Conservation (phyloP, 164 flowering plant genomes). For the Tetracentron sinense region DNA sequence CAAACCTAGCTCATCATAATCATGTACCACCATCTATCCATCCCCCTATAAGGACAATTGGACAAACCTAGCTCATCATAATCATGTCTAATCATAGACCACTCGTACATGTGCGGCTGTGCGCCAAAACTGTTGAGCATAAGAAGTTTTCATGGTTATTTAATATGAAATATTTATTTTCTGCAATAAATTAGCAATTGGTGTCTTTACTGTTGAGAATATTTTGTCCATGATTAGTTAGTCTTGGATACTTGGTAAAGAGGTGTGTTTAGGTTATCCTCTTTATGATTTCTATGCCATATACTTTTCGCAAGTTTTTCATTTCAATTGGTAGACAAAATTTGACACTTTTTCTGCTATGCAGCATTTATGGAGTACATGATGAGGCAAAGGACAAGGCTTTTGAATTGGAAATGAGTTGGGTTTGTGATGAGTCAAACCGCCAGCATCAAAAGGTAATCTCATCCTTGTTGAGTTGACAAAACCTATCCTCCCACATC, state of each 20-base stretch:
- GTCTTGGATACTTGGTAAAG: not conserved
- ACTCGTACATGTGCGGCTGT: too few relatives aligned
- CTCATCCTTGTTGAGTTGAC: not conserved
- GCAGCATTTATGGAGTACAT: constrained; percentile 85
- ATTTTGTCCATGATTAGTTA: not conserved
- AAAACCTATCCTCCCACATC: not conserved
- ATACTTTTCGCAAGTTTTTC: not conserved
- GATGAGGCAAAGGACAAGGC: constrained; percentile 99
- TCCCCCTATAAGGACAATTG: too few relatives aligned
- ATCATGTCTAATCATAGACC: too few relatives aligned
- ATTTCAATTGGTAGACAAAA: not conserved
- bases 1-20: too few relatives aligned
- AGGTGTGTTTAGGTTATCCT: not conserved
- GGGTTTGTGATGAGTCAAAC: constrained; percentile 97
- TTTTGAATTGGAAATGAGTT: constrained; percentile 91
- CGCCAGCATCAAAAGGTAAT: constrained; percentile 84
- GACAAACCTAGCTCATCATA: too few relatives aligned
- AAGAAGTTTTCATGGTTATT: too few relatives aligned
- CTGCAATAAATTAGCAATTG: too few relatives aligned
- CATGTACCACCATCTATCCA: too few relatives aligned
- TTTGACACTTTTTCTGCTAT: not conserved
- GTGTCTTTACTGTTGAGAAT: too few relatives aligned
- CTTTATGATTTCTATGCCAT: not conserved
- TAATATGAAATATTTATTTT: too few relatives aligned
- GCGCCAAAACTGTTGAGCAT: too few relatives aligned